Conservation (phyloP, 2,329 filamentous ascomycete genomes). For the Malbranchea zuffiana region DNA sequence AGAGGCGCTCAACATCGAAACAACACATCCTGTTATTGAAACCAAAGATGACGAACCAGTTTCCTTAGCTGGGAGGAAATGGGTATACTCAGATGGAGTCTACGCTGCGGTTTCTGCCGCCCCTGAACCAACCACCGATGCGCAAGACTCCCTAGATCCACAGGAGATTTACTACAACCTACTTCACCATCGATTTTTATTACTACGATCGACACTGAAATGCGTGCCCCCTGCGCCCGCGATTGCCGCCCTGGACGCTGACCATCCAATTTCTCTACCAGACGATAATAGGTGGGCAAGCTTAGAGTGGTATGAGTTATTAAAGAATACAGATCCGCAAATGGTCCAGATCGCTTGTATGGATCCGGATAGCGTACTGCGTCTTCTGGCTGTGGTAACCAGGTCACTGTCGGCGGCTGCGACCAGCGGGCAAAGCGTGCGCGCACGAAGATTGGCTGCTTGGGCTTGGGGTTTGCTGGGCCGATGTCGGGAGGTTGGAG, state of each 20-base stretch:
- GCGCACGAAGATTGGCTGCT: conserved; percentile 57
- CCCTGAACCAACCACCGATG: conserved; percentile 25
- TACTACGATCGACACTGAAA: conserved; percentile 53
- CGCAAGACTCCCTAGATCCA: conserved; percentile 34
- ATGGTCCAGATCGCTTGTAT: conserved; percentile 43
- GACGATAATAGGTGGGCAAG: conserved; percentile 43
- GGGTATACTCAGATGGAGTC: conserved; percentile 66
- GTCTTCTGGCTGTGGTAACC: conserved; percentile 51
- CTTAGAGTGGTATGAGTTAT: conserved; percentile 44
- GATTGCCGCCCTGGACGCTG: conserved; percentile 43
- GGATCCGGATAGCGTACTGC: conserved; percentile 52
- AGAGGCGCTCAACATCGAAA: conserved; percentile 9
- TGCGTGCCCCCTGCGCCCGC: conserved; percentile 43
- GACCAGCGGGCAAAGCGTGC: conserved; percentile 47
- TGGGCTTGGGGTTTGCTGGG: conserved; percentile 83
- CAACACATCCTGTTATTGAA: conserved; percentile 20
- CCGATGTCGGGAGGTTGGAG: conserved; percentile 60
- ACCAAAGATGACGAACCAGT: conserved; percentile 21
- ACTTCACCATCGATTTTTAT: conserved; percentile 53
- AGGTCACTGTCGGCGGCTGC: conserved; percentile 52
- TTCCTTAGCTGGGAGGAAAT: conserved; percentile 27
- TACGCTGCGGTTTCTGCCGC: conserved; percentile 51
- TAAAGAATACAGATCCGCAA: conserved; percentile 35
- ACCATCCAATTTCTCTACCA: conserved; percentile 44
- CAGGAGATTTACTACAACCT: conserved; percentile 57